Evolutionary conservation across 257 asterid genomes (phyloP).

Genomic region (Solanum etuberosum): DNA sequence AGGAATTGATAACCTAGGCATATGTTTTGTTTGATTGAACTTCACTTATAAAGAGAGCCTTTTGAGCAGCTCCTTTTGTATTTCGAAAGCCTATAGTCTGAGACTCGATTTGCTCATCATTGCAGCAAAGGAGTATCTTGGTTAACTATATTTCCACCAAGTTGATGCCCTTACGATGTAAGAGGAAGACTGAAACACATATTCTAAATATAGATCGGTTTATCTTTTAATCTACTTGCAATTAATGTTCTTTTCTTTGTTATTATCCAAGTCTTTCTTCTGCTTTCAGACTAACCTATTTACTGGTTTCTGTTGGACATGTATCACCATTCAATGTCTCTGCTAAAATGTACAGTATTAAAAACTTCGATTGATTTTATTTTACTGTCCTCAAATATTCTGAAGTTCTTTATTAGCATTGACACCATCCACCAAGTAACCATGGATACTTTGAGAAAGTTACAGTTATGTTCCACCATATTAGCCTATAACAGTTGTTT

Average conservation of each 20-base stretch:
- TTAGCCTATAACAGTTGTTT: too few species aligned
- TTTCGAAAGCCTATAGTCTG: too few species aligned
- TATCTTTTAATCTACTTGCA: neutral
- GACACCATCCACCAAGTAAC: neutral
- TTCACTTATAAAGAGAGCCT: neutral
- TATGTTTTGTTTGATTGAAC: neutral
- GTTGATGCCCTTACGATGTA: neutral
- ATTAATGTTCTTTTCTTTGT: neutral
- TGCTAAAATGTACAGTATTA: neutral
- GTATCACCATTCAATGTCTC: neutral
- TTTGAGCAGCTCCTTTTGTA: neutral
- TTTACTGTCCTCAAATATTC: conserved; percentile 66
- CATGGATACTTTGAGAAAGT: conserved; percentile 35
- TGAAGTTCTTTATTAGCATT: conserved; percentile 24
- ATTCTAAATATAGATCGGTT: neutral
- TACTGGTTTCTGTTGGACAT: conserved; percentile 12
- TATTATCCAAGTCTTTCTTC: neutral
- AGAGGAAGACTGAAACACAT: conserved; percentile 3
- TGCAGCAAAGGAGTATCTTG: conserved; percentile 2
- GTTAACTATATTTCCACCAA: neutral
- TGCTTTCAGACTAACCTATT: neutral
- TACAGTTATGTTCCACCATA: too few species aligned
- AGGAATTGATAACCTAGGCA: neutral
- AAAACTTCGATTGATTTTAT: neutral
- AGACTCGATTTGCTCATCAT: neutral